Evolutionary conservation across 75 land plant genomes (phyloP), one percentile per base, ranked within the genome.

Genomic region (Cunninghamia lanceolata): DNA sequence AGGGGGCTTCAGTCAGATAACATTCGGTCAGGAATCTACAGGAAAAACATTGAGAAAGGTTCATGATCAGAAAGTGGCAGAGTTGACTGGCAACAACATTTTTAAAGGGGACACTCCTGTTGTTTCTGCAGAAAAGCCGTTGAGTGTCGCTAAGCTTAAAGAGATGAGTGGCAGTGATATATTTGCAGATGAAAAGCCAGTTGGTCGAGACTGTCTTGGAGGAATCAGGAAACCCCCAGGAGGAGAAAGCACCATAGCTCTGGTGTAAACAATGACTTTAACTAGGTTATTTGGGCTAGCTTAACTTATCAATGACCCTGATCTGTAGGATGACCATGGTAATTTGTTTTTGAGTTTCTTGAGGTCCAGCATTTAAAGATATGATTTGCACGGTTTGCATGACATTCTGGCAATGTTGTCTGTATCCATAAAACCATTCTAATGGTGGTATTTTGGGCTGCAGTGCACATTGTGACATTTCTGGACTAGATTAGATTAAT

Each of bases 141-240:
- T 93, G 73, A 94, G 94, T 84, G 43, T 36, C 21, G 96, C 98
- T 25, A 96, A 94, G 83, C 89, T 91, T 47, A 88, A 88, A 83
- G 98, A 96, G 86, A 92, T 96, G 92, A 90, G 91, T 71, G 96
- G 98, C 30, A 94, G 85, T 75, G 86, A 96, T 85, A 96, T 96
- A 39, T 96, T 96, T 90, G 91, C 94, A n/a, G 94, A 93, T 83
- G 93, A 93, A 21, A 93, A 92, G 86, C 92, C 88, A 36, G 87
- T 87, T 15, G 42, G 88, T 16, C 82, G 91, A 82, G 94, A 93
- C 76, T 92, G 90, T 78, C 77, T 91, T 54, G 96, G 98, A 28
- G 99, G 98, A 36, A 91, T 94, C 53, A 90, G 96, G 68, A 94
- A 94, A 86, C 99, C 99, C 25, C 98, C 98, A 11, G 99, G 99